Base-by-base conservation (phyloP, 2,329 filamentous ascomycete genomes). In the Ceratocystis papillata region DNA sequence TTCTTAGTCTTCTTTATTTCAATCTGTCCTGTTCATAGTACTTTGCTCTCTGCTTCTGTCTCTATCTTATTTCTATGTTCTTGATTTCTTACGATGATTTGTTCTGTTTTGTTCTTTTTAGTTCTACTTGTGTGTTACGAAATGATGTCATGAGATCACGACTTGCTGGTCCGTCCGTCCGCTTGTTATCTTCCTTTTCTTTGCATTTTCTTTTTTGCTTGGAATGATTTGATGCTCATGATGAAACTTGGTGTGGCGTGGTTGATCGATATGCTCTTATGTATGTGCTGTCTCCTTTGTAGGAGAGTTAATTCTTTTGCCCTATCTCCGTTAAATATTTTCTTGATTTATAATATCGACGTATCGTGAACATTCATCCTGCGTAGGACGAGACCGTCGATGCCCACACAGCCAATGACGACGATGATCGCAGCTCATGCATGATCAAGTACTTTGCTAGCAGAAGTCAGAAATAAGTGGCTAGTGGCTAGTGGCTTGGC, bases 81-180 rank as follows among this genome's bases (percentile, higher is more conserved):
- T 41, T 41, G 37, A 12, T 41, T 41, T 41, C 37, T 41, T 12
- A 1, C 33, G 3, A 41, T 41, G 10, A 41, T 41, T 41, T 4
- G 60, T 30, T 25, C 10, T 28, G 48, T 5, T 53, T 53, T 53
- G 8, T 25, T 20, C 48, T 28, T 53, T 53, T 15, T 53, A 25
- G 10, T 25, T 10, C 20, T 53, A 25, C 25, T 22, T 53, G 8
- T 53, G 48, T 53, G 48, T 53, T 53, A 41, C 17, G 22, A 53
- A 62, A 62, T 48, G 41, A 28, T 46, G 41, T 62, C 48, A 53
- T 53, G 48, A 53, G 22, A 53, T 53, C 48, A 53, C 48, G 48
- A 53, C 48, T 53, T 53, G 46, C 46, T 48, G 48, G 12, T 41
- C 37, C 37, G 10, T 41, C 37, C 3, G 37, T 15, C 37, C 37